These are phyloP conservation scores for Scheffersomyces stambukii DNA, from an alignment of 1,139 yeast species.

Conservation along the genomic window DNA sequence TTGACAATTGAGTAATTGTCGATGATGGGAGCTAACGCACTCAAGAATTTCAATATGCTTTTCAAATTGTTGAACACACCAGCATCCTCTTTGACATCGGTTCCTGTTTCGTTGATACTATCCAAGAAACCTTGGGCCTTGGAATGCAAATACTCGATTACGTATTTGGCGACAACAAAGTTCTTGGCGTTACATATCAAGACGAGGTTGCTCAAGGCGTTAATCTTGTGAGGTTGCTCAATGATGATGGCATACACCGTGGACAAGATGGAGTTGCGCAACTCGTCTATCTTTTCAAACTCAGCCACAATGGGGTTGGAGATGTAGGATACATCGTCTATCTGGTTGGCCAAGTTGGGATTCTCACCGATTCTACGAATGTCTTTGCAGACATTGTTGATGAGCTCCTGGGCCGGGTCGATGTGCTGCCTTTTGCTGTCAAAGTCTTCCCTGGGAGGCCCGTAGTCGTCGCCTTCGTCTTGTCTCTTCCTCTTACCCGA, in stretches of 20 bases:
- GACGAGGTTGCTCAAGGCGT: slow-evolving; percentile 65
- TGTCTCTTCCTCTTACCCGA: slow-evolving; percentile 42
- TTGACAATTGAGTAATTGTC: slow-evolving; percentile 48
- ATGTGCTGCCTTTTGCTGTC: slow-evolving; percentile 34
- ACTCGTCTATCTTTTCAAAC: slow-evolving; percentile 61
- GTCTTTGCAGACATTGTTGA: slow-evolving; percentile 47
- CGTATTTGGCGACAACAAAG: slow-evolving; percentile 63
- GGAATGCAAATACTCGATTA: slow-evolving; percentile 65
- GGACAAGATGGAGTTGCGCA: slow-evolving; percentile 55
- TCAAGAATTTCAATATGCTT: slow-evolving; percentile 64
- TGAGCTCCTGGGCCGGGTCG: slow-evolving; percentile 41
- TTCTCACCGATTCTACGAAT: slow-evolving; percentile 66
- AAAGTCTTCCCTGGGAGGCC: slow-evolving; percentile 12
- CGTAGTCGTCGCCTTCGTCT: slow-evolving; percentile 26
- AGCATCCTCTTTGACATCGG: slow-evolving; percentile 38
- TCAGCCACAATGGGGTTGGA: slow-evolving; percentile 66
- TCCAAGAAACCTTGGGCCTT: slow-evolving; percentile 56
- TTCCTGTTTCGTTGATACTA: slow-evolving; percentile 6
- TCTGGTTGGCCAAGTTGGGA: slow-evolving; percentile 45
- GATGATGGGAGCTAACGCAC: slow-evolving; percentile 60
- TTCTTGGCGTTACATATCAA: slow-evolving; percentile 65
- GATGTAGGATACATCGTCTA: slow-evolving; percentile 64
- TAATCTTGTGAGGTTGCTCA: slow-evolving; percentile 90
- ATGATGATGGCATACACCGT: slow-evolving; percentile 66
- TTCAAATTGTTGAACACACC: slow-evolving; percentile 76